Conservation (phyloP, 2,329 filamentous ascomycete genomes). For the Aspergillus tanneri region DNA sequence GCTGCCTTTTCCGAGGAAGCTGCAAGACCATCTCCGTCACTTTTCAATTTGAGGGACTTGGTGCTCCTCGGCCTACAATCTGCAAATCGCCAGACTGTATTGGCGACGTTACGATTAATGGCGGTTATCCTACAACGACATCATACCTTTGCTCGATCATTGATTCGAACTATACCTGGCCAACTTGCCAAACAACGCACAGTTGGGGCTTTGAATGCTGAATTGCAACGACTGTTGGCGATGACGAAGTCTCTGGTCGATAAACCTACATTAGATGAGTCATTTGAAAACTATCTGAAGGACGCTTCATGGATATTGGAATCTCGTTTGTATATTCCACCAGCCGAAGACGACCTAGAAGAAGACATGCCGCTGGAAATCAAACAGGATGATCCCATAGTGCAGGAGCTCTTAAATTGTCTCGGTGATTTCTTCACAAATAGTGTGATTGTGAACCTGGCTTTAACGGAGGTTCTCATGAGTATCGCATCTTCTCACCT, state of each 20-base stretch:
- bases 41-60: slow-evolving; percentile 92
- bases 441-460: slow-evolving; percentile 85
- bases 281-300: slow-evolving; percentile 46
- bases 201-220: slow-evolving; percentile 42
- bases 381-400: slow-evolving; percentile 61
- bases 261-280: slow-evolving; percentile 40
- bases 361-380: slow-evolving; percentile 65
- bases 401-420: slow-evolving; percentile 55
- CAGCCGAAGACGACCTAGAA: slow-evolving; percentile 25
- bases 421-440: slow-evolving; percentile 84
- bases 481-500: slow-evolving; percentile 81
- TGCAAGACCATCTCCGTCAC: slow-evolving; percentile 73
- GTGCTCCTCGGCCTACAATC: slow-evolving; percentile 83
- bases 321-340: slow-evolving; percentile 36
- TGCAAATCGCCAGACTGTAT: slow-evolving; percentile 80
- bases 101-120: slow-evolving; percentile 82
- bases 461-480: slow-evolving; percentile 78
- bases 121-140: slow-evolving; percentile 84
- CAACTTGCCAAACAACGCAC: slow-evolving; percentile 33
- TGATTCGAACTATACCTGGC: slow-evolving; percentile 59
- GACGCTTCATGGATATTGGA: slow-evolving; percentile 55
- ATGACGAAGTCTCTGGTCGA: slow-evolving; percentile 40
- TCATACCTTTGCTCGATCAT: slow-evolving; percentile 72
- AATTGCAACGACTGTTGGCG: slow-evolving; percentile 39
- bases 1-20: slow-evolving; percentile 74